Conservation (phyloP, 805 yeast genomes). For the Scheffersomyces amazonensis region DNA sequence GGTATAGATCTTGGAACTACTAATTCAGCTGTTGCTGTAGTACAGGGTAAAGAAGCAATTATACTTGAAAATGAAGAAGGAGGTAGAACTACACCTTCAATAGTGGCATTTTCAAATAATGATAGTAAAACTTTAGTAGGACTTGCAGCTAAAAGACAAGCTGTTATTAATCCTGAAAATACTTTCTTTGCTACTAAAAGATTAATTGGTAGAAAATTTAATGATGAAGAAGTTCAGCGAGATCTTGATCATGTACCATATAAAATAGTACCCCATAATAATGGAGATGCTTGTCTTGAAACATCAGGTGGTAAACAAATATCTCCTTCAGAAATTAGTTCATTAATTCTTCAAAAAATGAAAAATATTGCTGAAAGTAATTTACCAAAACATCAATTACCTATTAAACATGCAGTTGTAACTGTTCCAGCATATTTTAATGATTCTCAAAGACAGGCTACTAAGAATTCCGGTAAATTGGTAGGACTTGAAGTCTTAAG, state of each 20-base stretch:
- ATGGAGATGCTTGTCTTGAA: constrained; percentile 71
- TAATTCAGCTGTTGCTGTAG: constrained; percentile 80
- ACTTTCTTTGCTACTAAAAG: constrained; percentile 83
- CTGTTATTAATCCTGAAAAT: constrained; percentile 69
- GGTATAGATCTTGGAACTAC: constrained; percentile 88
- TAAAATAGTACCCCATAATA: constrained; percentile 52
- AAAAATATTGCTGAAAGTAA: constrained; percentile 62
- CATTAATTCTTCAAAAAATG: constrained; percentile 62
- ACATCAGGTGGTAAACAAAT: constrained; percentile 43
- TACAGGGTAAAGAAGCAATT: constrained; percentile 59
- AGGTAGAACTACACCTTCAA: constrained; percentile 74
- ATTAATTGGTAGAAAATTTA: constrained; percentile 69
- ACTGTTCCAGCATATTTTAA: constrained; percentile 86
- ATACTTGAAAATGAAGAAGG: constrained; percentile 80
- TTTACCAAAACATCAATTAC: constrained; percentile 20
- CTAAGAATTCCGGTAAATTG: constrained; percentile 72
- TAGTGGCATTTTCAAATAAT: constrained; percentile 53
- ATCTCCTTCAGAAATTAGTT: constrained; percentile 74
- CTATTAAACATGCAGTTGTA: constrained; percentile 69
- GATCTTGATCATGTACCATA: constrained; percentile 65
- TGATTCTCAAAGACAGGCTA: constrained; percentile 76
- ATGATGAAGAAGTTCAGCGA: constrained; percentile 67
- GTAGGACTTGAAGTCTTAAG: constrained; percentile 76
- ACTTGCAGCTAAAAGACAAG: constrained; percentile 72
- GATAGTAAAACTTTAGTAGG: constrained; percentile 54